A percentile compares a stretch with the other conserved stretches of the same genome.
phyloP scores from a whole-genome alignment of 2,329 filamentous ascomycete species.

The Macrophomina tecta region DNA sequence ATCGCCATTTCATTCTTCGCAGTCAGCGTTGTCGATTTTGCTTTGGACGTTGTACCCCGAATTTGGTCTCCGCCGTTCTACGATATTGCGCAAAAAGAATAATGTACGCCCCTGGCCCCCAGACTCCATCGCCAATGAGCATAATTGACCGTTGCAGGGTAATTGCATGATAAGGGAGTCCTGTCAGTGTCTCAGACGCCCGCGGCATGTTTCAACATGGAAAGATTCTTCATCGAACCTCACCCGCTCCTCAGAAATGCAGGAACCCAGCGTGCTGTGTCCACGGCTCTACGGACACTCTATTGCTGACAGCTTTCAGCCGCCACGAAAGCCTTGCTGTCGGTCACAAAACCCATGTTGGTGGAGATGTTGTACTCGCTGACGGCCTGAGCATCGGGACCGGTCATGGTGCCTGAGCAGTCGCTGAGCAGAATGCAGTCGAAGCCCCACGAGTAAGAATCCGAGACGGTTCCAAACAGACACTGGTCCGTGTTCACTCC shows the following conservation, averaged over 20 bases:
- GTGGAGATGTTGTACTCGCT: slow-evolving; percentile 50
- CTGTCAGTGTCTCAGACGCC: neutral
- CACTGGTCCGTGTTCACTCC: slow-evolving; percentile 54
- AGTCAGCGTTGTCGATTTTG: neutral
- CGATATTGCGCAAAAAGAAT: neutral
- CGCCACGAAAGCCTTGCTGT: slow-evolving; percentile 40
- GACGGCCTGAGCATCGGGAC: slow-evolving; percentile 46
- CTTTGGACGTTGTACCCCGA: neutral
- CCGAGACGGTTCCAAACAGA: slow-evolving; percentile 49
- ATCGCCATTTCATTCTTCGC: no score
- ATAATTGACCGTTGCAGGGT: neutral
- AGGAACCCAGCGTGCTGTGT: no score
- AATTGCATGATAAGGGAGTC: neutral
- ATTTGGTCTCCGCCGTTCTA: neutral
- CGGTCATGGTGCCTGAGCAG: slow-evolving; percentile 51
- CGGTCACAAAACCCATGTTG: slow-evolving; percentile 52
- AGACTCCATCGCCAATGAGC: no score
- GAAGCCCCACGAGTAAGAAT: slow-evolving; percentile 51
- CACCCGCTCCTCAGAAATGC: no score
- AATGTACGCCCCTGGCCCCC: neutral
- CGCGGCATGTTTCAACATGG: neutral
- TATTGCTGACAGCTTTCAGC: slow-evolving; percentile 8
- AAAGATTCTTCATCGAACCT: neutral
- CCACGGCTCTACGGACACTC: no score
- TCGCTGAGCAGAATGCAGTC: slow-evolving; percentile 50